Evolutionary conservation across 805 yeast genomes (phyloP).

Genomic region (Lipomyces yamanashiensis): DNA sequence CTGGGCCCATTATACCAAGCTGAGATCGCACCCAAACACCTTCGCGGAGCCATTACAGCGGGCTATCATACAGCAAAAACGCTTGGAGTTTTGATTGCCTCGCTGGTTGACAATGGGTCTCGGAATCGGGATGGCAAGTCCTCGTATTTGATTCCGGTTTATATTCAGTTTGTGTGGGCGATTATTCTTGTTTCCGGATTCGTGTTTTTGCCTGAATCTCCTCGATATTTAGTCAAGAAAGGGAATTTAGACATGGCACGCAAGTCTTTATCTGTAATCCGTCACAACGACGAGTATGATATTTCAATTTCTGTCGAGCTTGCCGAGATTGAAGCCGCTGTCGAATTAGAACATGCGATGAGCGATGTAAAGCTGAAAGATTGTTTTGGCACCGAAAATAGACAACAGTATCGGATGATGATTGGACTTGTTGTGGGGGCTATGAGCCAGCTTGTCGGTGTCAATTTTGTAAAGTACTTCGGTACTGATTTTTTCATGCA

Average conservation of each 20-base stretch:
- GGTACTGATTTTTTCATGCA: constrained; percentile 78
- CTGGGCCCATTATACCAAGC: constrained; percentile 79
- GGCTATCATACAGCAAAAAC: constrained; percentile 76
- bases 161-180: constrained; percentile 67
- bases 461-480: constrained; percentile 86
- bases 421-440: constrained; percentile 75
- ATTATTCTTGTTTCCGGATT: constrained; percentile 63
- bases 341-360: constrained; percentile 50
- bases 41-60: constrained; percentile 77
- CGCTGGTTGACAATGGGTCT: constrained; percentile 72
- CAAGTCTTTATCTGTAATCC: constrained; percentile 56
- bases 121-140: constrained; percentile 57
- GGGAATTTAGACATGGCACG: constrained; percentile 62
- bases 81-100: constrained; percentile 72
- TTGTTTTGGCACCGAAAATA: constrained; percentile 40
- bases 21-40: constrained; percentile 76
- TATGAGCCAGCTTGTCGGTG: constrained; percentile 89
- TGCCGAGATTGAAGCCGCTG: constrained; percentile 55
- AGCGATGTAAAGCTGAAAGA: constrained; percentile 25
- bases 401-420: constrained; percentile 47
- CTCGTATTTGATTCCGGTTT: constrained; percentile 76
- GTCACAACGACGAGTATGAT: constrained; percentile 50
- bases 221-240: constrained; percentile 68
- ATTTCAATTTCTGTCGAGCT: constrained; percentile 53
- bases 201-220: constrained; percentile 72